Evolutionary conservation across 2,329 filamentous ascomycete species (phyloP).

Genomic region (Cryphonectria naterciae): DNA sequence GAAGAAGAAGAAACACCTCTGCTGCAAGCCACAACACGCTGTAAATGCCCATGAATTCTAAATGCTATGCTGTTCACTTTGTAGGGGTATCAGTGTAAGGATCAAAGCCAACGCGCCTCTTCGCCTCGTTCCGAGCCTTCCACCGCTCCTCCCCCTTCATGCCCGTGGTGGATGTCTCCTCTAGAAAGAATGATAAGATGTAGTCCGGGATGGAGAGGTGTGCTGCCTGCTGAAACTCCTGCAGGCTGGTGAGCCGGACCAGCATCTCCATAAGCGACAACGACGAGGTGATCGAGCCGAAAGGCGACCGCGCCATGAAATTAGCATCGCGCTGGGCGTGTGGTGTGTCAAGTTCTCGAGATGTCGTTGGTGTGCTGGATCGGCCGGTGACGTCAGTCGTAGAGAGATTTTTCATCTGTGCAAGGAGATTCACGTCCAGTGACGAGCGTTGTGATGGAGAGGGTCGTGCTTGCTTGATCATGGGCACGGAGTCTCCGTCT

Average conservation of each 20-base stretch:
- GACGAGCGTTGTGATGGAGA: conserved; percentile 33
- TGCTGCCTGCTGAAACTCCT: conserved; percentile 88
- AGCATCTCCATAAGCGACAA: conserved; percentile 85
- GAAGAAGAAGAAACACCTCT: not conserved
- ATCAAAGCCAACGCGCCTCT: conserved; percentile 58
- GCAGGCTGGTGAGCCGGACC: conserved; percentile 80
- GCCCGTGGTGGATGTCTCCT: conserved; percentile 59
- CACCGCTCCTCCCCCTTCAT: conserved; percentile 50
- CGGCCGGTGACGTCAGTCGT: conserved; percentile 22
- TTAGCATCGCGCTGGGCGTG: conserved; percentile 32
- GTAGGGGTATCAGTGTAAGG: conserved; percentile 54
- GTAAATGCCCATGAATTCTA: conserved; percentile 6
- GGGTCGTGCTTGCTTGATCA: conserved; percentile 15
- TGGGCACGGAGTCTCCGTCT: conserved; percentile 34
- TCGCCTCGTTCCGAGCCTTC: conserved; percentile 50
- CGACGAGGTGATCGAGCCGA: conserved; percentile 58
- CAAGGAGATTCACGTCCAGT: conserved; percentile 45
- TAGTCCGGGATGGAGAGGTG: conserved; percentile 91
- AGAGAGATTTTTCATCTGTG: conserved; percentile 44
- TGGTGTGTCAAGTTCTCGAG: conserved; percentile 15
- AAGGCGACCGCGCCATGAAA: conserved; percentile 50
- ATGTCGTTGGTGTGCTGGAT: conserved; percentile 9
- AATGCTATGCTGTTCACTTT: conserved; percentile 30
- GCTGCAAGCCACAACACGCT: not conserved
- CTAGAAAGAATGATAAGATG: conserved; percentile 84